A percentile compares a stretch with the other conserved stretches of the same genome.
Evolutionary conservation across 2,329 filamentous ascomycete genomes (phyloP).

Genomic region (Camillea tinctor): DNA sequence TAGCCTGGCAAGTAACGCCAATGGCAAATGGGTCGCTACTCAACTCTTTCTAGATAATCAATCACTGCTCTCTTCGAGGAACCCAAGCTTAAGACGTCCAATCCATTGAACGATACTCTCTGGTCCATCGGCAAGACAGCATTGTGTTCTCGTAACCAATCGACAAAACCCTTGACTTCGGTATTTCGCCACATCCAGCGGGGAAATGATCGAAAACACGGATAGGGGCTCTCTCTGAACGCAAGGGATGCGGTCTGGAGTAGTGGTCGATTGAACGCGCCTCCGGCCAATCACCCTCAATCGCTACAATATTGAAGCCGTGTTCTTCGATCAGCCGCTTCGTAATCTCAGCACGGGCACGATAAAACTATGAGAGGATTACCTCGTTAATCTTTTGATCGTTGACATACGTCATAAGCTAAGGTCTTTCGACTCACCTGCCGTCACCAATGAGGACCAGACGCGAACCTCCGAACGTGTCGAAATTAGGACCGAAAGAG

Average conservation of each 20-base stretch:
- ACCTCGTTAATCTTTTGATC: neutral
- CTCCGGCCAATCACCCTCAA: constrained; percentile 56
- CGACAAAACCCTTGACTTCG: constrained; percentile 49
- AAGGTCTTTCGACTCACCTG: constrained; percentile 24
- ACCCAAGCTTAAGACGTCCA: constrained; percentile 41
- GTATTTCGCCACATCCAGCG: constrained; percentile 57
- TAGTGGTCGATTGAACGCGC: constrained; percentile 50
- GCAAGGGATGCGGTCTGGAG: constrained; percentile 42
- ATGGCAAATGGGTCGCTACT: neutral
- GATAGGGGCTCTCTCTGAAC: constrained; percentile 27
- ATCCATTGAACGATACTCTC: constrained; percentile 43
- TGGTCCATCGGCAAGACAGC: constrained; percentile 15
- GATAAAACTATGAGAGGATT: constrained; percentile 41
- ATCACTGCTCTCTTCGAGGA: constrained; percentile 24
- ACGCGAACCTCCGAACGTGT: constrained; percentile 37
- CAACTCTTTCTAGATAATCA: constrained; percentile 42
- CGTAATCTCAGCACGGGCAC: constrained; percentile 49
- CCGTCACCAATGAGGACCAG: constrained; percentile 45
- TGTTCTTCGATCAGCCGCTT: constrained; percentile 48
- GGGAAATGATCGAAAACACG: constrained; percentile 48
- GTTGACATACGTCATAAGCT: neutral
- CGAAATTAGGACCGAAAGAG: constrained; percentile 40
- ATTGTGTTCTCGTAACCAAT: constrained; percentile 50
- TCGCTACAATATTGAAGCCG: constrained; percentile 49
- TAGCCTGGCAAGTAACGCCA: neutral